These are phyloP conservation scores for Malus hybrid DNA, from an alignment of 331 rosid species.

Conservation along the genomic window DNA sequence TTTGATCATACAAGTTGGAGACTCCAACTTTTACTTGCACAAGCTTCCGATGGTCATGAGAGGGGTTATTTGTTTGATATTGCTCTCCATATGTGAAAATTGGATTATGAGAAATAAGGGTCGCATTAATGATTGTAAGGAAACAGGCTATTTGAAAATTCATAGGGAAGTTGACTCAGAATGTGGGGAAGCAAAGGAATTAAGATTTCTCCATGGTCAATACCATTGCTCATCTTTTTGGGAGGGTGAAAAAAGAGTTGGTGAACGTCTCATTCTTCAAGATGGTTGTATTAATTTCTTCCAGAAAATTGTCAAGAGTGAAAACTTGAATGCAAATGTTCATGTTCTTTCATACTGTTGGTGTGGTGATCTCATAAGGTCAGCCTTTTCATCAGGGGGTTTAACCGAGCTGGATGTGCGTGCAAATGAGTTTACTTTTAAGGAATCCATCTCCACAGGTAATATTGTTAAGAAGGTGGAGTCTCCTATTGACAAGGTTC, in stretches of 20 bases:
- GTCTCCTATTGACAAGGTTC: slow-evolving; percentile 82
- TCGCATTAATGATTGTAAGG: too few relatives aligned
- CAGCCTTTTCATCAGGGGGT: slow-evolving; percentile 78
- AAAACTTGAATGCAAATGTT: slow-evolving; percentile 56
- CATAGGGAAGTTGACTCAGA: too few relatives aligned
- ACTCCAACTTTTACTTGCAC: too few relatives aligned
- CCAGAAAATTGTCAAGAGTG: slow-evolving; percentile 45
- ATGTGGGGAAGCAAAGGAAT: too few relatives aligned
- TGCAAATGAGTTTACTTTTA: slow-evolving; percentile 77
- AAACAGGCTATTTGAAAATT: too few relatives aligned
- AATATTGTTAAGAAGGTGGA: slow-evolving; percentile 71
- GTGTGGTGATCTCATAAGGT: slow-evolving; percentile 93
- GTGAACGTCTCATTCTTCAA: slow-evolving; percentile 83
- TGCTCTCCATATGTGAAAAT: too few relatives aligned
- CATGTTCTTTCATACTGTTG: slow-evolving; percentile 96
- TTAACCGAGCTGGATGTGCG: slow-evolving; percentile 55
- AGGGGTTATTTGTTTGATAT: too few relatives aligned
- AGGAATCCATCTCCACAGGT: slow-evolving; percentile 75
- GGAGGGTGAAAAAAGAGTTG: slow-evolving; percentile 84
- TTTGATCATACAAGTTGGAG: too few relatives aligned
- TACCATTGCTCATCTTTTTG: too few relatives aligned
- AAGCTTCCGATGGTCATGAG: too few relatives aligned
- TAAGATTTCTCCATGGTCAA: too few relatives aligned
- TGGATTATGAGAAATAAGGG: too few relatives aligned
- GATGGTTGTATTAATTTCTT: slow-evolving; percentile 85